Evolutionary conservation across 2,329 filamentous ascomycete species (phyloP).

Genomic region (Diaporthe citrichinensis): DNA sequence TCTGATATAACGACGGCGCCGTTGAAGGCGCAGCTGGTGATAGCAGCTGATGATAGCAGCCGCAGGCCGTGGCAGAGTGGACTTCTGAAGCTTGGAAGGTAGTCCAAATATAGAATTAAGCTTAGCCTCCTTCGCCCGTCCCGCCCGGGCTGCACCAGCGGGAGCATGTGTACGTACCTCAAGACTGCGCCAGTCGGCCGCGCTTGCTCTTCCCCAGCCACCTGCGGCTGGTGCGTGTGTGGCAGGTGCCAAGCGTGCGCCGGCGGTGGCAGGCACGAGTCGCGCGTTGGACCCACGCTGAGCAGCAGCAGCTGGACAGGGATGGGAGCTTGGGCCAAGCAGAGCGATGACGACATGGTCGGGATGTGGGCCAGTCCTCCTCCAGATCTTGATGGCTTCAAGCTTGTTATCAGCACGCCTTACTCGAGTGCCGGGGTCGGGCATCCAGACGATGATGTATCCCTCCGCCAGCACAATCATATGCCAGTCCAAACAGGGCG

Average conservation of each 20-base stretch:
- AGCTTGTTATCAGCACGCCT: conserved; percentile 1
- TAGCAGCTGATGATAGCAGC: neutral
- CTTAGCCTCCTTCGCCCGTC: conserved; percentile 15
- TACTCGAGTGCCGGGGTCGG: neutral
- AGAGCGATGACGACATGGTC: conserved; percentile 31
- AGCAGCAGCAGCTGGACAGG: neutral
- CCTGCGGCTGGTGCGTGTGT: conserved; percentile 29
- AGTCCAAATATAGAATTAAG: conserved; percentile 36
- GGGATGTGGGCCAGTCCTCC: conserved; percentile 1
- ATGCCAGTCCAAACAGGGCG: conserved; percentile 6
- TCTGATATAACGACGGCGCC: neutral
- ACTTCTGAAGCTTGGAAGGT: neutral
- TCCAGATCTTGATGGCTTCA: conserved; percentile 1
- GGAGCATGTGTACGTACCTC: conserved; percentile 3
- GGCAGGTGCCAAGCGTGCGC: neutral
- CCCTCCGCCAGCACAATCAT: neutral
- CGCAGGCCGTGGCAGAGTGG: neutral
- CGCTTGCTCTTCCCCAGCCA: conserved; percentile 19
- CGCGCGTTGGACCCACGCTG: neutral
- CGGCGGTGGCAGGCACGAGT: conserved; percentile 12
- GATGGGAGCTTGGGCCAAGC: conserved; percentile 5
- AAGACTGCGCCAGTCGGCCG: neutral
- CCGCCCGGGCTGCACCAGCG: conserved; percentile 14
- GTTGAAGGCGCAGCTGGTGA: neutral
- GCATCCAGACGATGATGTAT: conserved; percentile 29